Evolutionary conservation across 164 flowering plant genomes (phyloP), one percentile per base, ranked within the genome.

Genomic region (Magnolia kwangsiensis): DNA sequence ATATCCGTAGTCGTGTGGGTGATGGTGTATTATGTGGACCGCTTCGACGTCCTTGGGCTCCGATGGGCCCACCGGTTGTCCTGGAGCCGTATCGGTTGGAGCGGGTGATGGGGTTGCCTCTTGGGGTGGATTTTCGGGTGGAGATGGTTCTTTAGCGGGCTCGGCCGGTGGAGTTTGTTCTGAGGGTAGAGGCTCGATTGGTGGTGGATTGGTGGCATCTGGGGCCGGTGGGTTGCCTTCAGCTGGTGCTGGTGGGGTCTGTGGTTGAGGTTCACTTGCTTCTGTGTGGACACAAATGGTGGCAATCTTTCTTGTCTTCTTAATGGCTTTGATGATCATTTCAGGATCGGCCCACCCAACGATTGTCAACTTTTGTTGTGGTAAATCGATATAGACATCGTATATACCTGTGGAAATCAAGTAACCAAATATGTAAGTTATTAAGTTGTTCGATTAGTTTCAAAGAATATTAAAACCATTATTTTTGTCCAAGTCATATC

Each of bases 341-440:
- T 92, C 92, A 18, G 93, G 98, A 71, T 95, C 98, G 2, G 91
- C 95, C 95, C 91, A 90, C 67, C 98, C 98, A 0, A 92, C 79
- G 14, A 95, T 80, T 24, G 90, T 95, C 66, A 95, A n/a, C 72
- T 89, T 95, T 77, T 95, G 99, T 80, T 90, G 89, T 3, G 93
- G 92, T 29, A 87, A 81, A 75, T 95, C 95, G 51, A 92, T 83
- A 73, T 85, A 74, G 68, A 88, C 69, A 71, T 91, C 94, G 80
- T 87, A 86, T 79, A 95, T 95, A 65, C 99, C 99, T 93, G 91
- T 51, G 14, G 31, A 72, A 37, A 58, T 14, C 13, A 72, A 8
- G 20, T 10, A 67, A 21, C 49, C 16, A 16, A 11, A 55, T 9
- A 55, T 55, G 61, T 8, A 16, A 16, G 10, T 4, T 16, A 4